Percentiles rank a stretch among this genome's conserved stretches.
These are phyloP conservation scores for Eremothecium cymbalariae DNA, from an alignment of 1,139 yeast genomes.

Conservation along the genomic window DNA sequence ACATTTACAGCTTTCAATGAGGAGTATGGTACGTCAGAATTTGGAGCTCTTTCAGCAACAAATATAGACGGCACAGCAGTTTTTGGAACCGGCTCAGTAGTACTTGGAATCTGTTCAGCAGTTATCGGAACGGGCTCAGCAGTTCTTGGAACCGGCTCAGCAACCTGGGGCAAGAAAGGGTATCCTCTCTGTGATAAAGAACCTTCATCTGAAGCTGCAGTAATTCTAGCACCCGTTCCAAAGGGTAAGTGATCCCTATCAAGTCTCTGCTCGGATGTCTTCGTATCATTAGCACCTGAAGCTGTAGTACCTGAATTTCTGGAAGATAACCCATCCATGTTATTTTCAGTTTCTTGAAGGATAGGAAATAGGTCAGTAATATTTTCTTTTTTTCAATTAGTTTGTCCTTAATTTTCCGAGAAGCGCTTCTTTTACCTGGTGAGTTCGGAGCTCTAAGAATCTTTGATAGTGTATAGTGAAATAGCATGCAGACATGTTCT, in stretches of 20 bases:
- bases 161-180: background rate
- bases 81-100: slow-evolving; percentile 8
- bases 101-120: background rate
- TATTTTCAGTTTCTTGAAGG: too few relatives aligned
- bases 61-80: slow-evolving; percentile 2
- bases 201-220: slow-evolving; percentile 6
- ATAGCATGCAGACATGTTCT: slow-evolving; percentile 23
- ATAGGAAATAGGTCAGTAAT: too few relatives aligned
- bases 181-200: slow-evolving; percentile 6
- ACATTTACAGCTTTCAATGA: too few relatives aligned
- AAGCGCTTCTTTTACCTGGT: too few relatives aligned
- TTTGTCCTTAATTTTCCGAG: too few relatives aligned
- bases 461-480: slow-evolving; percentile 11
- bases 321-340: too few relatives aligned
- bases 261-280: background rate
- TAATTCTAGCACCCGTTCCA: too few relatives aligned
- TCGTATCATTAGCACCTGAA: slow-evolving; percentile 2
- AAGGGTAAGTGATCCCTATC: background rate
- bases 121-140: background rate
- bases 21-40: too few relatives aligned
- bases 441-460: slow-evolving; percentile 1
- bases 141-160: background rate
- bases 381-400: too few relatives aligned
- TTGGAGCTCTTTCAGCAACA: too few relatives aligned
- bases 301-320: too few relatives aligned